phyloP scores from a whole-genome alignment of 176 grass and related monocot species.

The Oryza meridionalis region DNA sequence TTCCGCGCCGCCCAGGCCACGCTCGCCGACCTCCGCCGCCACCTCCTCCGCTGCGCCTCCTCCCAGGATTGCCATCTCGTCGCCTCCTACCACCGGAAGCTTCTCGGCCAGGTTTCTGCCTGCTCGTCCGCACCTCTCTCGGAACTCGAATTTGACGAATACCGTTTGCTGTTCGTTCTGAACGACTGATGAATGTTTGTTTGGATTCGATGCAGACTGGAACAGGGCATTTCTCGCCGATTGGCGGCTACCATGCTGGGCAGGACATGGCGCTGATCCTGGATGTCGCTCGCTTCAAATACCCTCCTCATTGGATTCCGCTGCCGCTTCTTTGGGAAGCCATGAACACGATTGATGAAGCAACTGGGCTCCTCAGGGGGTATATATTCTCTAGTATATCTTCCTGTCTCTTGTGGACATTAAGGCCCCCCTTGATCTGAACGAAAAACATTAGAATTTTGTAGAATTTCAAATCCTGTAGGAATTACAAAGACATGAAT shows the following conservation, averaged over 20 bases:
- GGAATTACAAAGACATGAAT: too few species aligned
- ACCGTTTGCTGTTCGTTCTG: neutral
- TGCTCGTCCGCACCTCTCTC: too few species aligned
- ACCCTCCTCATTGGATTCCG: constrained; percentile 94
- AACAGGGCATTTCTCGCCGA: constrained; percentile 90
- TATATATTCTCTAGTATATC: constrained; percentile 36
- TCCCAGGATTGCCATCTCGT: constrained; percentile 80
- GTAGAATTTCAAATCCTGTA: too few species aligned
- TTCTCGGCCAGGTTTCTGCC: constrained; percentile 40
- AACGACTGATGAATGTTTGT: neutral
- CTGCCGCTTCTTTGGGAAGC: constrained; percentile 91
- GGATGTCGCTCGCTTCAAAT: constrained; percentile 94
- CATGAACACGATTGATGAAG: constrained; percentile 82
- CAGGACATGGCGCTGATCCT: constrained; percentile 90
- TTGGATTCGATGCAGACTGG: constrained; percentile 61
- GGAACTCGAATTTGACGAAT: neutral
- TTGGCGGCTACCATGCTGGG: constrained; percentile 82
- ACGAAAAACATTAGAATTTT: too few species aligned
- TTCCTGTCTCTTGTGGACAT: neutral
- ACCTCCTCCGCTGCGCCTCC: constrained; percentile 56
- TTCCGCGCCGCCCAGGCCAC: constrained; percentile 60
- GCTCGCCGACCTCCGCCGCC: constrained; percentile 65
- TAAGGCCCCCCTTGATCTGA: too few species aligned
- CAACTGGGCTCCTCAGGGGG: constrained; percentile 77
- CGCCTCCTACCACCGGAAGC: constrained; percentile 61